Conservation (phyloP, 2,329 filamentous ascomycete genomes). For the Ambrosiella beaveri region DNA sequence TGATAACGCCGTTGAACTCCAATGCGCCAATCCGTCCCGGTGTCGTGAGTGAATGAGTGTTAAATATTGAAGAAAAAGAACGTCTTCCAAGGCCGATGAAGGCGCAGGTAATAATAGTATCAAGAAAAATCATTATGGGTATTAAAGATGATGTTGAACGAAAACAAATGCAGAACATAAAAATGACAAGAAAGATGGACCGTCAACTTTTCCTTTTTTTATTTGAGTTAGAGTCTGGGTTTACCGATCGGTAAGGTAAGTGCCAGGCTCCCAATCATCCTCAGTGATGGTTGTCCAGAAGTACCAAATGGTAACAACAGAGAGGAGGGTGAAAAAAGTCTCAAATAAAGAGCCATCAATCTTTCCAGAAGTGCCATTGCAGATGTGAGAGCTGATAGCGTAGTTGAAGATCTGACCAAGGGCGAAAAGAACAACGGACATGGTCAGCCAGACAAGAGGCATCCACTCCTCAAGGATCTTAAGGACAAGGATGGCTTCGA, state of each 20-base stretch:
- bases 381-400: slow-evolving; percentile 79
- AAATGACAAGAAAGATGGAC: slow-evolving; percentile 1
- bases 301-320: slow-evolving; percentile 71
- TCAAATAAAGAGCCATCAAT: slow-evolving; percentile 90
- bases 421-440: slow-evolving; percentile 66
- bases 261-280: slow-evolving; percentile 74
- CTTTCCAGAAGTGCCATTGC: slow-evolving; percentile 61
- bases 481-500: slow-evolving; percentile 72
- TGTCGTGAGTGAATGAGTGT: not conserved
- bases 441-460: slow-evolving; percentile 76
- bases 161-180: slow-evolving; percentile 2
- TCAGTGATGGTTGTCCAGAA: slow-evolving; percentile 99
- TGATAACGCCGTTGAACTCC: not conserved
- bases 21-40: not conserved
- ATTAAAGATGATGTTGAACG: not conserved
- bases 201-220: not conserved
- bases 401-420: slow-evolving; percentile 95
- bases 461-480: slow-evolving; percentile 71
- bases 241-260: slow-evolving; percentile 24
- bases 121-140: not conserved
- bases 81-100: not conserved
- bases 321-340: slow-evolving; percentile 74
- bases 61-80: not conserved
- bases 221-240: not conserved
- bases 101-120: slow-evolving; percentile 1